Evolutionary conservation across 1,284 basidiomycete genomes (phyloP).

Genomic region (Marasmius tenuissimus): DNA sequence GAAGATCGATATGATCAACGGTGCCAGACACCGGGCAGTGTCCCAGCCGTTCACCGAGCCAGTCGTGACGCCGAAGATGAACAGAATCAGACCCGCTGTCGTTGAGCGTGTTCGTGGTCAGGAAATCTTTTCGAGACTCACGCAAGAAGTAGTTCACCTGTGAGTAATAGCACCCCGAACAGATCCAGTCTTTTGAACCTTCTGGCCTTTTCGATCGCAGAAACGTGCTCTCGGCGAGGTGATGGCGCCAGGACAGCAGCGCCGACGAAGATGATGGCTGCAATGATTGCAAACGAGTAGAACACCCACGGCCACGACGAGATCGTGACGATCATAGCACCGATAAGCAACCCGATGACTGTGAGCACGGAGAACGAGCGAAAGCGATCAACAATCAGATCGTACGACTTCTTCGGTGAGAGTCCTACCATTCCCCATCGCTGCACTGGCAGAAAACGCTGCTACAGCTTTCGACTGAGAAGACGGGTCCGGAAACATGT

Average conservation of each 20-base stretch:
- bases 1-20: constrained; percentile 41
- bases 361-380: background rate
- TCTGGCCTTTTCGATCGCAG: background rate
- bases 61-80: constrained; percentile 49
- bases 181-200: constrained; percentile 36
- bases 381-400: no score
- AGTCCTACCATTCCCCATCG: constrained; percentile 34
- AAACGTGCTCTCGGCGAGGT: background rate
- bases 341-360: constrained; percentile 45
- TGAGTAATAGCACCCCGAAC: constrained; percentile 38
- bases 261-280: no score
- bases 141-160: constrained; percentile 24
- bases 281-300: constrained; percentile 34
- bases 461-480: constrained; percentile 36
- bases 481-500: constrained; percentile 33
- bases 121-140: background rate
- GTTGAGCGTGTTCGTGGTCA: background rate
- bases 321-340: constrained; percentile 38
- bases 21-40: constrained; percentile 37
- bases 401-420: background rate
- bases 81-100: constrained; percentile 37
- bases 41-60: constrained; percentile 45
- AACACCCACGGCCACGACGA: constrained; percentile 35
- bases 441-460: constrained; percentile 32
- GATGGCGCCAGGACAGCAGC: constrained; percentile 12